A percentile compares a stretch with the other conserved stretches of the same genome.
Evolutionary conservation across 2,329 filamentous ascomycete species (phyloP).

Genomic region (Microascus cirrosus): DNA sequence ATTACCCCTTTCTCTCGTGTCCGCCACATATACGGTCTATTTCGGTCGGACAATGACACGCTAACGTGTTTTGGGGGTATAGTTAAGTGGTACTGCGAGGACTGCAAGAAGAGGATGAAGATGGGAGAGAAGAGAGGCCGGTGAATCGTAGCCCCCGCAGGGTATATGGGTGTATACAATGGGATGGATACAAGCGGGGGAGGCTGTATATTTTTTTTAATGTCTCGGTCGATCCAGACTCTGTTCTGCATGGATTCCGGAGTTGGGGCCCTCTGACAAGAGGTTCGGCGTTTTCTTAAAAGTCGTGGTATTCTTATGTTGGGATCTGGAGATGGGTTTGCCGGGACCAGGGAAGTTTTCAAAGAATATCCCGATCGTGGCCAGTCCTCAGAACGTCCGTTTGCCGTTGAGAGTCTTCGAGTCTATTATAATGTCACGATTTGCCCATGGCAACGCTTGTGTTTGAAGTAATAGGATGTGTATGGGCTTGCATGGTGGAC

Average conservation of each 20-base stretch:
- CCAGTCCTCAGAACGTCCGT: no score
- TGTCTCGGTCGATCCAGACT: not conserved
- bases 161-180: not conserved
- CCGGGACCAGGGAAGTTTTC: no score
- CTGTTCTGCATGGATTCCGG: constrained; percentile 5
- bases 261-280: not conserved
- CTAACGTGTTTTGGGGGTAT: constrained; percentile 15
- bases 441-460: no score
- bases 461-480: no score
- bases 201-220: not conserved
- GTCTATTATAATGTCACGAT: no score
- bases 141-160: not conserved
- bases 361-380: no score
- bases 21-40: no score
- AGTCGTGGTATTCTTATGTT: not conserved
- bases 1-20: constrained; percentile 1
- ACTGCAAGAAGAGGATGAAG: constrained; percentile 59
- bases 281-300: not conserved
- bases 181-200: not conserved
- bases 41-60: constrained; percentile 8
- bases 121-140: constrained; percentile 36
- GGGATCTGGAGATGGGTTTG: not conserved
- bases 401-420: no score
- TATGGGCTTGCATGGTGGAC: no score
- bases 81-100: constrained; percentile 78